These are phyloP conservation scores for Arthrobotrys pseudoclavata DNA, from an alignment of 2,329 filamentous ascomycete genomes.

Conservation along the genomic window DNA sequence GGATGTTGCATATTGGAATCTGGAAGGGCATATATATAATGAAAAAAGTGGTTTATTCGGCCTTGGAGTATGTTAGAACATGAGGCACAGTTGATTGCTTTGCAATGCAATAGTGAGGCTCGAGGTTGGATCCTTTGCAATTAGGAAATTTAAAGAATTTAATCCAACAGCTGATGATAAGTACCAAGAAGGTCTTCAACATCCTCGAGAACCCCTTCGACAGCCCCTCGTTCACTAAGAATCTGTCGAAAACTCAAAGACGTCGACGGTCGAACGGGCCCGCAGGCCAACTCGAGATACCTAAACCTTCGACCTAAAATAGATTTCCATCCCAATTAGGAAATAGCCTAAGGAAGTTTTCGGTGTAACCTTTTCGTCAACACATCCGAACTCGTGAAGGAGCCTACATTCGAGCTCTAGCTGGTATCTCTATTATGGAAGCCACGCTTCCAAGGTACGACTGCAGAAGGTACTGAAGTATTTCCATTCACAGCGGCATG, in stretches of 20 bases:
- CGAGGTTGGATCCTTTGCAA: background rate
- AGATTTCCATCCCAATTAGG: slow-evolving; percentile 2
- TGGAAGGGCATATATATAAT: background rate
- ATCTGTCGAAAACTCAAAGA: too few species aligned
- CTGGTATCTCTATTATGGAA: background rate
- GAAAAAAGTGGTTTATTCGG: background rate
- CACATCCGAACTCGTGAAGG: background rate
- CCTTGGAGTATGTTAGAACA: background rate
- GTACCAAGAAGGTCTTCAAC: too few species aligned
- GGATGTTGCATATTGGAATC: background rate
- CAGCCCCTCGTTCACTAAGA: too few species aligned
- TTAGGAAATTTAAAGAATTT: too few species aligned
- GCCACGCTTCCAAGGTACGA: too few species aligned
- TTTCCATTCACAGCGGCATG: too few species aligned
- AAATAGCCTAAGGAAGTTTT: background rate
- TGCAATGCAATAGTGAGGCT: too few species aligned
- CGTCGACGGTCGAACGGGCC: background rate
- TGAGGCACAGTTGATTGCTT: too few species aligned
- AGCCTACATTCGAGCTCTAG: background rate
- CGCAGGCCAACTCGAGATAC: slow-evolving; percentile 3
- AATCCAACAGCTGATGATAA: too few species aligned
- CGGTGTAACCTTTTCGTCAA: background rate
- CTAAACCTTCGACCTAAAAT: background rate
- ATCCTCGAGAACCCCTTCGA: background rate
- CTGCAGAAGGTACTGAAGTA: too few species aligned